Conservation (phyloP, 495 filamentous ascomycete species). For the Ascodesmis nigricans region DNA sequence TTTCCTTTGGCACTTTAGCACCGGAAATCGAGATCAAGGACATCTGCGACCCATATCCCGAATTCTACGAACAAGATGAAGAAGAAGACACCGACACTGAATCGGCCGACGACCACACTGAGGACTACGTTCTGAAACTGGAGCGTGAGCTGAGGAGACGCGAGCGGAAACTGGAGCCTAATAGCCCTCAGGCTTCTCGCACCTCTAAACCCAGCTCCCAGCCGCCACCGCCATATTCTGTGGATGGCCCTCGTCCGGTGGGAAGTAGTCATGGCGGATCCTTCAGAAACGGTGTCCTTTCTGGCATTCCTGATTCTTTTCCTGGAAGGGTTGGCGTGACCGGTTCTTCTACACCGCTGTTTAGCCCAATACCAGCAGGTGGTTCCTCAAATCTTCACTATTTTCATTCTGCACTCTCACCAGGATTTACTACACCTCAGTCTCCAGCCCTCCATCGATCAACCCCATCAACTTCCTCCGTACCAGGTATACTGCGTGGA, state of each 20-base stretch:
- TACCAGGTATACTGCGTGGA: too few relatives aligned
- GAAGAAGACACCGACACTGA: constrained; percentile 24
- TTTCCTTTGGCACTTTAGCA: constrained; percentile 66
- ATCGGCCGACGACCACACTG: constrained; percentile 18
- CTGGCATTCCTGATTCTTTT: constrained; percentile 17
- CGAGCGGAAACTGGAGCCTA: constrained; percentile 20
- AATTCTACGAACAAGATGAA: constrained; percentile 84
- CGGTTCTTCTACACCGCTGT: constrained; percentile 18
- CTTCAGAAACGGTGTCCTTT: constrained; percentile 10
- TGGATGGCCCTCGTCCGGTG: constrained; percentile 7
- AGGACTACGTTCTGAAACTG: constrained; percentile 24
- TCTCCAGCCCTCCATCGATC: constrained; percentile 16
- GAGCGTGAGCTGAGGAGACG: constrained; percentile 27
- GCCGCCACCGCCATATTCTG: constrained; percentile 18
- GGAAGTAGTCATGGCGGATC: constrained; percentile 5
- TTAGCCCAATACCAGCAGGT: constrained; percentile 24
- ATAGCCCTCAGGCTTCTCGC: constrained; percentile 1
- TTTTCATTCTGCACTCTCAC: constrained; percentile 62
- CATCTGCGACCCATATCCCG: constrained; percentile 79
- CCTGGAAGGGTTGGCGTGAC: constrained; percentile 17
- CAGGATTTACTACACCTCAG: constrained; percentile 55
- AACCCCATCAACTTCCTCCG: constrained; percentile 11
- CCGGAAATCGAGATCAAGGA: constrained; percentile 86
- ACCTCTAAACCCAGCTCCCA: constrained; percentile 10
- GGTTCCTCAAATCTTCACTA: constrained; percentile 78